Evolutionary conservation across 495 filamentous ascomycete genomes (phyloP), one percentile per base, ranked within the genome.

Genomic region (Bathelium albidoporum): DNA sequence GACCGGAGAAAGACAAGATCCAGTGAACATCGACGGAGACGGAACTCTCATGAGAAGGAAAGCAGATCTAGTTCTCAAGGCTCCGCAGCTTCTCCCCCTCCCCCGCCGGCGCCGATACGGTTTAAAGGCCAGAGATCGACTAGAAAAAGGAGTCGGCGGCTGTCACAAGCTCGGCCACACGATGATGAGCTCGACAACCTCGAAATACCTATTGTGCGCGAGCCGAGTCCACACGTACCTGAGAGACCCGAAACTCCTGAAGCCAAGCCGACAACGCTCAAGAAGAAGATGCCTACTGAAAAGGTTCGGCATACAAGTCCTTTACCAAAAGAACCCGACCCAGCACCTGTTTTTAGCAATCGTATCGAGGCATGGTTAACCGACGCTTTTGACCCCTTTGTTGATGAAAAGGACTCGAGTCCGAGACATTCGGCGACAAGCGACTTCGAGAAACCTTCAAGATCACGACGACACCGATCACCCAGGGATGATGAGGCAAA

Each of bases 301-400:
- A 66, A 31, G 20, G 58, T 62, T 3, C 16, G 18, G 32, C 34
- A 44, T 60, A 1, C 29, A 26, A 59, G 59, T 32, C 53, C 64
- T 11, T 61, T 61, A 14, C 70, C 62, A 22, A 43, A 55, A 55
- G 22, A 55, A 29, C 22, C 9, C 5, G 12, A 7, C 7, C 11
- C 34, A 3, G 62, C 68, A 2, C 39, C 36, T 45, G 62, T 67
- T 4, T 71, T 64, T 59, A 70, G 73, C 31, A 76, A 63, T 62
- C 67, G 74, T 1, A 64, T 77, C 2, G 70, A 77, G 62, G 71
- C 72, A 26, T 77, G 75, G 75, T 70, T 77, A 12, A 61, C 63
- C 10, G 63, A 41, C 31, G 71, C 71, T 4, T 68, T 72, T 24
- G 70, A 77, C 67, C 75, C 75, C 7, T 76, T 77, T 34, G 36